phyloP scores from a whole-genome alignment of 1,284 basidiomycete species.

The Apiotrichum gamsii region DNA sequence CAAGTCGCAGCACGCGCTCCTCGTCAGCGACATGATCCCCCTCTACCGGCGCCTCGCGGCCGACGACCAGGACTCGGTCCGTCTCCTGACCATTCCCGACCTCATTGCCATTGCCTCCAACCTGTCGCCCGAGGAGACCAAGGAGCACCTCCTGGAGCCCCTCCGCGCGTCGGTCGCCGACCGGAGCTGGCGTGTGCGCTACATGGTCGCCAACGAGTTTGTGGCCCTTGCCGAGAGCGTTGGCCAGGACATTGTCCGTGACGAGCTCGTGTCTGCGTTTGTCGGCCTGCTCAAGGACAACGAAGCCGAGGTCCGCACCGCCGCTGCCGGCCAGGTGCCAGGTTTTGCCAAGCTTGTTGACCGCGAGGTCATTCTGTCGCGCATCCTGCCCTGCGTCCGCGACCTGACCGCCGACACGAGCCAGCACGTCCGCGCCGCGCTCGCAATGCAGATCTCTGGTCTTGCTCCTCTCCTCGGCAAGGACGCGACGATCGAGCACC shows the following conservation, averaged over 20 bases:
- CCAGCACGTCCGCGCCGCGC: conserved; percentile 93
- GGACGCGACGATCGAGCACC: conserved; percentile 90
- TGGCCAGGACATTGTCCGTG: conserved; percentile 82
- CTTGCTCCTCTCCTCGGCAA: conserved; percentile 91
- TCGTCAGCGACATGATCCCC: conserved; percentile 81
- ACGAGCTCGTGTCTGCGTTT: conserved; percentile 89
- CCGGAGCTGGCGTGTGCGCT: conserved; percentile 98
- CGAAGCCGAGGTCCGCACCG: conserved; percentile 97
- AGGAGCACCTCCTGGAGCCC: conserved; percentile 81
- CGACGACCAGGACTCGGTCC: conserved; percentile 98
- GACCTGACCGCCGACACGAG: conserved; percentile 90
- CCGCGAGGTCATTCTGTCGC: conserved; percentile 85
- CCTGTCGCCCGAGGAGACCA: conserved; percentile 77
- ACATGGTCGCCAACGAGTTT: conserved; percentile 98
- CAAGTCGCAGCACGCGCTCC: conserved; percentile 60
- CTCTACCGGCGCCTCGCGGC: conserved; percentile 90
- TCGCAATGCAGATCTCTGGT: conserved; percentile 96
- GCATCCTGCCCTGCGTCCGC: conserved; percentile 92
- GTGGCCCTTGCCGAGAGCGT: conserved; percentile 88
- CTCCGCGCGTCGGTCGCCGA: conserved; percentile 83
- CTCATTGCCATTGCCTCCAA: conserved; percentile 86
- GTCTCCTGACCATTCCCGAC: conserved; percentile 91
- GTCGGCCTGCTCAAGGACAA: conserved; percentile 95
- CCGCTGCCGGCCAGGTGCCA: conserved; percentile 92
- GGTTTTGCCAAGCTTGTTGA: conserved; percentile 94